phyloP scores from a whole-genome alignment of 805 yeast species.

The Sporopachydermia quercuum region DNA sequence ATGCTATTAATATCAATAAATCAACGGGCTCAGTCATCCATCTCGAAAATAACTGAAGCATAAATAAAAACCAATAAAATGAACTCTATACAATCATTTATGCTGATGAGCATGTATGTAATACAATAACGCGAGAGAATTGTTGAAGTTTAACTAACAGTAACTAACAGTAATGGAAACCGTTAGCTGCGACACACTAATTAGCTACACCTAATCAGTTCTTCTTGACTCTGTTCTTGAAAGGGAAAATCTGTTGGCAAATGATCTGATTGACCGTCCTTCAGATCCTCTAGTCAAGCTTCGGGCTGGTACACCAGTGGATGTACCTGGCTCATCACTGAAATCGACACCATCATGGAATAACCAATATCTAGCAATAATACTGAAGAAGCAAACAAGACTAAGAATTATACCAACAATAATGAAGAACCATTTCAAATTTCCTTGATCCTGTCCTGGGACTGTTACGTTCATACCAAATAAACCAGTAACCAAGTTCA shows the following conservation, averaged over 20 bases:
- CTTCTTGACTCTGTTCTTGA: not conserved
- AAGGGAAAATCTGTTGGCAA: not conserved
- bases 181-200: too few species aligned
- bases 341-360: slow-evolving; percentile 3
- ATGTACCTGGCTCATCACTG: not conserved
- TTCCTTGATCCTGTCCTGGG: slow-evolving; percentile 46
- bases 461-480: slow-evolving; percentile 92
- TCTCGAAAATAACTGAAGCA: too few species aligned
- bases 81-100: too few species aligned
- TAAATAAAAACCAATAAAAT: too few species aligned
- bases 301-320: not conserved
- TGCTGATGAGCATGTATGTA: too few species aligned
- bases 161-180: too few species aligned
- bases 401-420: slow-evolving; percentile 38
- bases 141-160: too few species aligned
- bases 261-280: not conserved
- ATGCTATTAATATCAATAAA: too few species aligned
- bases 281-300: not conserved
- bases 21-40: too few species aligned
- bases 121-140: too few species aligned
- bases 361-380: slow-evolving; percentile 19
- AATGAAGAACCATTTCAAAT: slow-evolving; percentile 54
- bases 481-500: slow-evolving; percentile 79
- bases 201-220: too few species aligned
- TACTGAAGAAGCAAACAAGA: slow-evolving; percentile 24